phyloP scores from a whole-genome alignment of 768 basidiomycete genomes.

The Tricholoma flavovirens region DNA sequence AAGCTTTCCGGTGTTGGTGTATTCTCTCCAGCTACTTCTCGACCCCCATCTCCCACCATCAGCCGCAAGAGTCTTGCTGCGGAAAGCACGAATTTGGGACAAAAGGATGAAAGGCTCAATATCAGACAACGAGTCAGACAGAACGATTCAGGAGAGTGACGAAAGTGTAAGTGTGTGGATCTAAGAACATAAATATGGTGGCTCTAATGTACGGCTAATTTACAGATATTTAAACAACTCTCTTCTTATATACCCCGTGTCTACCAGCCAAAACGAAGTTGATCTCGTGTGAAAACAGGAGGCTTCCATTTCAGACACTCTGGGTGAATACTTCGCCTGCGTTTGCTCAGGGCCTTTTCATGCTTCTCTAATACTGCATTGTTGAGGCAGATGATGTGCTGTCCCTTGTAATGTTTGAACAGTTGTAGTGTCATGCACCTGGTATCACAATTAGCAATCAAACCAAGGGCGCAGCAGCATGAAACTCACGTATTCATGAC shows the following conservation, averaged over 20 bases:
- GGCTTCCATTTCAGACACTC: constrained; percentile 90
- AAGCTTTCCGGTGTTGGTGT: constrained; percentile 65
- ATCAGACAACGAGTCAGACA: constrained; percentile 12
- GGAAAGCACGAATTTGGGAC: constrained; percentile 9
- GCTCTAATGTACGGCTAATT: background rate
- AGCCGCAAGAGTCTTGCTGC: constrained; percentile 30
- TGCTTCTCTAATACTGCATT: constrained; percentile 89
- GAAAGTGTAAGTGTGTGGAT: background rate
- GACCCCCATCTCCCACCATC: constrained; percentile 58
- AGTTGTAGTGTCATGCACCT: constrained; percentile 93
- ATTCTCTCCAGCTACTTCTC: constrained; percentile 66
- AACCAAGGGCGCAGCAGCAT: constrained; percentile 6
- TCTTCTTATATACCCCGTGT: background rate
- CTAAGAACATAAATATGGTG: background rate
- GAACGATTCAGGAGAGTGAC: background rate
- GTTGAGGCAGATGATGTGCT: constrained; percentile 88
- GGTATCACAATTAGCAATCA: constrained; percentile 5
- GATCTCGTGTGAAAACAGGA: constrained; percentile 86
- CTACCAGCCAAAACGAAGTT: constrained; percentile 70
- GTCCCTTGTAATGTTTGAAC: constrained; percentile 94
- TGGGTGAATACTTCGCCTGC: constrained; percentile 71
- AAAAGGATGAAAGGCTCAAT: constrained; percentile 16
- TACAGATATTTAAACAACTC: background rate
- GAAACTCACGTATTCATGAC: constrained; percentile 94
- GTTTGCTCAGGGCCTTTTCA: constrained; percentile 77